Evolutionary conservation across 371 early-diverging fungal genomes (phyloP).

Genomic region (Apophysomyces ossiformis): DNA sequence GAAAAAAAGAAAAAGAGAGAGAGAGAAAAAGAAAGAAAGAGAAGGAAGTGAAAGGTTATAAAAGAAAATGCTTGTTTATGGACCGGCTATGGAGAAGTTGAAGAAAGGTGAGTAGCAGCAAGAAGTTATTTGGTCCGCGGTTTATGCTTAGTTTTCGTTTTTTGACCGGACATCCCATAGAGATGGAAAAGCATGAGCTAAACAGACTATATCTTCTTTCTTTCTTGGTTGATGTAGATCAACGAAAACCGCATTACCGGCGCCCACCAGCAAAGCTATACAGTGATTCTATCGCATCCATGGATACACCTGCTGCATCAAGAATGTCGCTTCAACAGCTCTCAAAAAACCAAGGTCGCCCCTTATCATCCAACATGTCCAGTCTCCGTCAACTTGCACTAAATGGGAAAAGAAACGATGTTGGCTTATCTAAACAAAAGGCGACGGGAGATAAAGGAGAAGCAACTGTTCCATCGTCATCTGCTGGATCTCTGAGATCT

Average conservation of each 20-base stretch:
- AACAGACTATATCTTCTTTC: not conserved
- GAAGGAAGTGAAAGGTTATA: too few species aligned
- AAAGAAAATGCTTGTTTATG: too few species aligned
- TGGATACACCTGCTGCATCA: not conserved
- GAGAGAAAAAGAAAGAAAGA: not conserved
- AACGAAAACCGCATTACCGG: slow-evolving; percentile 27
- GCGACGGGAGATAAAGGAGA: not conserved
- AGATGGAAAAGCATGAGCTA: not conserved
- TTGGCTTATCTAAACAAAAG: not conserved
- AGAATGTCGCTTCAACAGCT: slow-evolving; percentile 6
- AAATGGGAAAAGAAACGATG: not conserved
- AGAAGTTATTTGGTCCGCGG: too few species aligned
- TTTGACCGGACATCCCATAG: not conserved
- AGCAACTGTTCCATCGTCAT: too few species aligned
- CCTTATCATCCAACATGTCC: not conserved
- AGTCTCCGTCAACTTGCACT: not conserved
- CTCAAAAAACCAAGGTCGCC: not conserved
- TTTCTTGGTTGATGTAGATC: slow-evolving; percentile 8
- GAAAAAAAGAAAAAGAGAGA: not conserved
- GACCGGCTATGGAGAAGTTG: too few species aligned
- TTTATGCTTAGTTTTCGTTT: not conserved
- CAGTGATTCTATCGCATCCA: not conserved
- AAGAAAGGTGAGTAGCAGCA: too few species aligned
- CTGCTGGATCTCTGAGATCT: not conserved
- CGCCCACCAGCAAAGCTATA: slow-evolving; percentile 31